These are phyloP conservation scores for Coniferiporia sulphurascens DNA, from an alignment of 1,284 basidiomycete species.

Conservation along the genomic window DNA sequence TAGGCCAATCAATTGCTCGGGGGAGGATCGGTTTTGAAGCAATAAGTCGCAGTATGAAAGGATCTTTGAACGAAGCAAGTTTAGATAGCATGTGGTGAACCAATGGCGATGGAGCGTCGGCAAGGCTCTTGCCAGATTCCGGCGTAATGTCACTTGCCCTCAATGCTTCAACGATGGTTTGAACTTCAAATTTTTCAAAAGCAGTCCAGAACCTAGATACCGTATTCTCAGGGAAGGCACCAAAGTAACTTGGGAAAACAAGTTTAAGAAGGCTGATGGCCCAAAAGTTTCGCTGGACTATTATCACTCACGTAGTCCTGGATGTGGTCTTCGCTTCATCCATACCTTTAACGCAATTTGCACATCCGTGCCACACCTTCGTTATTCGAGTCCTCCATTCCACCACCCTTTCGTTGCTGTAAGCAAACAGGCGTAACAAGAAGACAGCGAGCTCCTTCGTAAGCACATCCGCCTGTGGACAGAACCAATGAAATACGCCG, in stretches of 20 bases:
- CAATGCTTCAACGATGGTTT: slow-evolving; percentile 43
- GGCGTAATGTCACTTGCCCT: slow-evolving; percentile 31
- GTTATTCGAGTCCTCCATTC: slow-evolving; percentile 60
- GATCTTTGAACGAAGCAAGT: slow-evolving; percentile 51
- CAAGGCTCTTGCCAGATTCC: slow-evolving; percentile 29
- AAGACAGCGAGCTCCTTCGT: slow-evolving; percentile 67
- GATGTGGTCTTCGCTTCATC: slow-evolving; percentile 55
- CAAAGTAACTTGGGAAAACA: slow-evolving; percentile 52
- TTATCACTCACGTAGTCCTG: slow-evolving; percentile 56
- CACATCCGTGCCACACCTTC: slow-evolving; percentile 54
- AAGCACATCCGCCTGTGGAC: slow-evolving; percentile 46
- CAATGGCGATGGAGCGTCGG: slow-evolving; percentile 41
- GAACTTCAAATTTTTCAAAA: slow-evolving; percentile 67
- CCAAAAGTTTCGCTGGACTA: background rate
- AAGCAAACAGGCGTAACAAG: slow-evolving; percentile 76
- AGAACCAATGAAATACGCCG: slow-evolving; percentile 66
- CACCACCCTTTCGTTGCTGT: slow-evolving; percentile 52
- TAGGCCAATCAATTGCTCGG: slow-evolving; percentile 47
- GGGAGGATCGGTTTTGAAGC: slow-evolving; percentile 35
- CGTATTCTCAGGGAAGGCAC: slow-evolving; percentile 46
- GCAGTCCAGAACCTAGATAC: slow-evolving; percentile 55
- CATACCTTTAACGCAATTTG: slow-evolving; percentile 62
- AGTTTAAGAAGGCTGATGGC: slow-evolving; percentile 1
- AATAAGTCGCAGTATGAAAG: slow-evolving; percentile 43
- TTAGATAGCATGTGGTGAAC: slow-evolving; percentile 69